Conservation (phyloP, 2,329 filamentous ascomycete species). For the Aspergillus sp. region DNA sequence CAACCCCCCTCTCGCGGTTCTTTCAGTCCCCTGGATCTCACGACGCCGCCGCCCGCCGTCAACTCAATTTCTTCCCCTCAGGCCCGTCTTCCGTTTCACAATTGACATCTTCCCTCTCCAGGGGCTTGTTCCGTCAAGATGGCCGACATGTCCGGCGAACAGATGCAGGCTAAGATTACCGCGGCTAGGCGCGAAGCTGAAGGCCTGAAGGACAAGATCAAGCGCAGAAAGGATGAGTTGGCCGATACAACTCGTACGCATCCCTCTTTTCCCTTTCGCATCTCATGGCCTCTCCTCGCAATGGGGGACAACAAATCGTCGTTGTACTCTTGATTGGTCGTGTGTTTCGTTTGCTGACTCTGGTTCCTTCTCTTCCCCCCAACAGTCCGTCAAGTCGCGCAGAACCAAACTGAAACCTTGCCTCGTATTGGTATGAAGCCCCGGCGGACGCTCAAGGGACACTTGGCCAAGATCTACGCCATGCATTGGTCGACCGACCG, state of each 20-base stretch:
- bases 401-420: conserved; percentile 87
- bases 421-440: conserved; percentile 96
- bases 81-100: conserved; percentile 15
- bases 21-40: conserved; percentile 22
- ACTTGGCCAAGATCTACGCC: conserved; percentile 98
- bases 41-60: conserved; percentile 39
- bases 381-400: conserved; percentile 85
- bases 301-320: not conserved
- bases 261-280: conserved; percentile 29
- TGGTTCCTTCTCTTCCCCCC: not conserved
- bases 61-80: conserved; percentile 18
- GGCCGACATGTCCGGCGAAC: conserved; percentile 54
- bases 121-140: conserved; percentile 39
- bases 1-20: conserved; percentile 13
- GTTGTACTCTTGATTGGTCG: not conserved
- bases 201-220: conserved; percentile 96
- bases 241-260: conserved; percentile 93
- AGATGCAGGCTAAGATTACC: conserved; percentile 90
- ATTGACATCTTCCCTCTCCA: conserved; percentile 25
- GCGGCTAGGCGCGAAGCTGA: conserved; percentile 95
- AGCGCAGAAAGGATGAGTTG: conserved; percentile 99
- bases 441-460: conserved; percentile 93
- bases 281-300: conserved; percentile 12
- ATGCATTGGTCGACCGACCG: conserved; percentile 99
- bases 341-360: conserved; percentile 27